Evolutionary conservation across 1,284 basidiomycete genomes (phyloP).

Genomic region (Pseudozyma sp.): DNA sequence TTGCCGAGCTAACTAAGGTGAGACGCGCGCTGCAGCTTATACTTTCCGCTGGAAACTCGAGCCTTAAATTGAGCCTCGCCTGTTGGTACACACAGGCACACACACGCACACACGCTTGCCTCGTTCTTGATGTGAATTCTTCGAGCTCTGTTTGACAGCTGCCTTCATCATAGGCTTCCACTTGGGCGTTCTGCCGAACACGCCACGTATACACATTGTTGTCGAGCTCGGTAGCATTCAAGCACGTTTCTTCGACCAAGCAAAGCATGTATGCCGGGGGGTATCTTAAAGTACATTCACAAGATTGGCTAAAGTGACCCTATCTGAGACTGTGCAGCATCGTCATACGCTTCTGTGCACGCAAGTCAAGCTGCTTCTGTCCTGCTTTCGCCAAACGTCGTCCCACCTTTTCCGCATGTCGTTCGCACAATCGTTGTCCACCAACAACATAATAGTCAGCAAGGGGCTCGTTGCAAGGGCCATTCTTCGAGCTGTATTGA

Average conservation of each 20-base stretch:
- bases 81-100: background rate
- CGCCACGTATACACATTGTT: background rate
- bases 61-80: background rate
- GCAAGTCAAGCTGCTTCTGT: slow-evolving; percentile 31
- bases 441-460: slow-evolving; percentile 49
- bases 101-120: background rate
- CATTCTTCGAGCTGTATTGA: slow-evolving; percentile 42
- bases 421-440: slow-evolving; percentile 51
- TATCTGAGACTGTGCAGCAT: slow-evolving; percentile 43
- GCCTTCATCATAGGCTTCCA: background rate
- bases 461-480: slow-evolving; percentile 30
- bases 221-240: background rate
- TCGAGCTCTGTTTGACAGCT: background rate
- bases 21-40: background rate
- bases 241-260: too few species aligned
- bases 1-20: background rate
- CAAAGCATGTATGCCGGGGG: background rate
- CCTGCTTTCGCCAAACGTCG: slow-evolving; percentile 35
- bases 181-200: background rate
- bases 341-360: slow-evolving; percentile 49
- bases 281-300: background rate
- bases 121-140: background rate
- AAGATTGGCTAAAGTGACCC: background rate
- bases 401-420: slow-evolving; percentile 45
- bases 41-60: background rate